Conservation (phyloP, 768 basidiomycete species). For the Rhodosporidiobolus sp. region DNA sequence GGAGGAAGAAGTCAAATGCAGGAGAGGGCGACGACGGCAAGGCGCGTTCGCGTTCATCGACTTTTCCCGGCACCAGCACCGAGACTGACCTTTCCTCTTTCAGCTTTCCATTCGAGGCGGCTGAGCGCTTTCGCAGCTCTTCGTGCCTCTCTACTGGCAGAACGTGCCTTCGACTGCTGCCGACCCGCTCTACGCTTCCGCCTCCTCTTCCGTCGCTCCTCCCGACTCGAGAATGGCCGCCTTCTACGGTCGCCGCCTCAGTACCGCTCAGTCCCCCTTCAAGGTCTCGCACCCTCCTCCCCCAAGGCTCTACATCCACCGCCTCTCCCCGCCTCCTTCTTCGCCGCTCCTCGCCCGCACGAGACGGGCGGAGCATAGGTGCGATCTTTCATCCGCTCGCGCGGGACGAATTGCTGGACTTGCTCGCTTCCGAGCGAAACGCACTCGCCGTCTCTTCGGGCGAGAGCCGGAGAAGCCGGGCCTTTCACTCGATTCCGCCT, state of each 20-base stretch:
- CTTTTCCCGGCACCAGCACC: too few species aligned
- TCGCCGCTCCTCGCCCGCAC: background rate
- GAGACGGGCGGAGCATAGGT: too few species aligned
- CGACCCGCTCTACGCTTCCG: background rate
- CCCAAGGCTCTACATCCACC: background rate
- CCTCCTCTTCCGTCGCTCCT: constrained; percentile 7
- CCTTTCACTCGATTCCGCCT: too few species aligned
- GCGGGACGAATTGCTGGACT: background rate
- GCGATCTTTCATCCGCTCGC: background rate
- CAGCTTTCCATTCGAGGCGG: constrained; percentile 27
- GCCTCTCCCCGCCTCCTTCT: background rate
- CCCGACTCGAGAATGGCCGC: constrained; percentile 23
- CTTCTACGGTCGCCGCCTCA: background rate
- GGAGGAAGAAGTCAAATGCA: constrained; percentile 1
- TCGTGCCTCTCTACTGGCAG: constrained; percentile 13
- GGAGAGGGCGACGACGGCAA: background rate
- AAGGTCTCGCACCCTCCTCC: too few species aligned
- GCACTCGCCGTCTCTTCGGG: background rate
- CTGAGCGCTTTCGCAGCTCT: constrained; percentile 42
- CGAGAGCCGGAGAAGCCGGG: too few species aligned
- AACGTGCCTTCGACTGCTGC: constrained; percentile 17
- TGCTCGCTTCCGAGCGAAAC: background rate
- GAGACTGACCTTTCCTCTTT: too few species aligned
- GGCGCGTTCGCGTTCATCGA: background rate
- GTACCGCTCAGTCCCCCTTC: too few species aligned